Evolutionary conservation across 2,329 filamentous ascomycete species (phyloP).

Genomic region (Xylariales sp.): DNA sequence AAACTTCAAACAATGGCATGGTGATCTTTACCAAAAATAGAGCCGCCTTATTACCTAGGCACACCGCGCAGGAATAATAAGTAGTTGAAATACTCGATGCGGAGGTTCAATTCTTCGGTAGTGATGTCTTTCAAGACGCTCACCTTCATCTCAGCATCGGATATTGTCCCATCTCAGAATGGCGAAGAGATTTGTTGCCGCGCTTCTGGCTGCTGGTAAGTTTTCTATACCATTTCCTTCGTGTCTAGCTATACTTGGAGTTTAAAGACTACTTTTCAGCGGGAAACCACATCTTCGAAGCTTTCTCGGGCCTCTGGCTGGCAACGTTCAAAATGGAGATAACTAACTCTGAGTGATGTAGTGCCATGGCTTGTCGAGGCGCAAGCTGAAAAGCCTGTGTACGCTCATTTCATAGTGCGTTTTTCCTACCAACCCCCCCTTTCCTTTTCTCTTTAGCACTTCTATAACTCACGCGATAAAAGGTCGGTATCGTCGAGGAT

Average conservation of each 20-base stretch:
- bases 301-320: neutral
- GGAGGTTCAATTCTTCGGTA: neutral
- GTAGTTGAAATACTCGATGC: neutral
- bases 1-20: neutral
- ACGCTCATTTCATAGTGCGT: conserved; percentile 34
- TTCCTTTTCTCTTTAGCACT: too few species aligned
- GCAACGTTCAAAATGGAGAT: neutral
- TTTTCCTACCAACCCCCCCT: too few species aligned
- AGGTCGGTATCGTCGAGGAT: conserved; percentile 34
- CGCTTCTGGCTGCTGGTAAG: conserved; percentile 23
- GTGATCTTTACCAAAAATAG: conserved; percentile 13
- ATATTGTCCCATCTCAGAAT: conserved; percentile 7
- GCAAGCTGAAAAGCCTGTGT: conserved; percentile 26
- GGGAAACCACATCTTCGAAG: neutral
- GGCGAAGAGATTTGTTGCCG: conserved; percentile 24
- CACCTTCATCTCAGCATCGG: neutral
- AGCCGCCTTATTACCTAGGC: neutral
- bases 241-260: too few species aligned
- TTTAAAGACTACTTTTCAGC: neutral
- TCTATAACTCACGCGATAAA: neutral
- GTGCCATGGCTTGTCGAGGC: conserved; percentile 31
- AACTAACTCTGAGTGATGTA: neutral
- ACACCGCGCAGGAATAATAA: neutral
- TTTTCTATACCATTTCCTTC: neutral
- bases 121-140: neutral